A percentile compares a stretch with the other conserved stretches of the same genome.
These are phyloP conservation scores for Seiridium cupressi DNA, from an alignment of 2,329 filamentous ascomycete species.

Conservation along the genomic window DNA sequence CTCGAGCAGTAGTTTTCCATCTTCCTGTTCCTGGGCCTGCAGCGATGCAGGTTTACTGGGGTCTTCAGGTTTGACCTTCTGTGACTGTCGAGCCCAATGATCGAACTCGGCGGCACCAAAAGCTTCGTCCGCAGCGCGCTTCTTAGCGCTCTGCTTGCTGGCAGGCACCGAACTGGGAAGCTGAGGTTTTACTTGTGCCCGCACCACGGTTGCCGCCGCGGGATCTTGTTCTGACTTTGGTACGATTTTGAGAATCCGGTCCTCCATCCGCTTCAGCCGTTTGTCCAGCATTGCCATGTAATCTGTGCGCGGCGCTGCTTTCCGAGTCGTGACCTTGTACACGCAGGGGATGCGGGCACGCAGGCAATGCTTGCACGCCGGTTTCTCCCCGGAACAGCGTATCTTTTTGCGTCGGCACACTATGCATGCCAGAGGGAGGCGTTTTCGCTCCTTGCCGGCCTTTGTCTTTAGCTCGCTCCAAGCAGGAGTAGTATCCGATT, in stretches of 20 bases:
- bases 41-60: slow-evolving; percentile 51
- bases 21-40: slow-evolving; percentile 65
- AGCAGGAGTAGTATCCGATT: slow-evolving; percentile 57
- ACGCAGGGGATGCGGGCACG: slow-evolving; percentile 92
- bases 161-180: slow-evolving; percentile 53
- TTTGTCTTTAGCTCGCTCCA: slow-evolving; percentile 88
- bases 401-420: slow-evolving; percentile 97
- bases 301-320: slow-evolving; percentile 90
- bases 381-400: slow-evolving; percentile 94
- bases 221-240: slow-evolving; percentile 79
- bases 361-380: slow-evolving; percentile 93
- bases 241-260: slow-evolving; percentile 92
- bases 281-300: slow-evolving; percentile 99
- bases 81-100: slow-evolving; percentile 68
- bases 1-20: slow-evolving; percentile 75
- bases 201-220: slow-evolving; percentile 61
- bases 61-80: slow-evolving; percentile 46
- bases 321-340: slow-evolving; percentile 94
- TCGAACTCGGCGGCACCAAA: slow-evolving; percentile 80
- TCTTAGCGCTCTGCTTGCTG: slow-evolving; percentile 64
- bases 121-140: slow-evolving; percentile 81
- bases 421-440: slow-evolving; percentile 90
- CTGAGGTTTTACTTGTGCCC: slow-evolving; percentile 82
- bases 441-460: slow-evolving; percentile 92
- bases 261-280: slow-evolving; percentile 93